These are phyloP conservation scores for Chenopodium suecicum DNA, from an alignment of 148 eudicot genomes.

Conservation along the genomic window DNA sequence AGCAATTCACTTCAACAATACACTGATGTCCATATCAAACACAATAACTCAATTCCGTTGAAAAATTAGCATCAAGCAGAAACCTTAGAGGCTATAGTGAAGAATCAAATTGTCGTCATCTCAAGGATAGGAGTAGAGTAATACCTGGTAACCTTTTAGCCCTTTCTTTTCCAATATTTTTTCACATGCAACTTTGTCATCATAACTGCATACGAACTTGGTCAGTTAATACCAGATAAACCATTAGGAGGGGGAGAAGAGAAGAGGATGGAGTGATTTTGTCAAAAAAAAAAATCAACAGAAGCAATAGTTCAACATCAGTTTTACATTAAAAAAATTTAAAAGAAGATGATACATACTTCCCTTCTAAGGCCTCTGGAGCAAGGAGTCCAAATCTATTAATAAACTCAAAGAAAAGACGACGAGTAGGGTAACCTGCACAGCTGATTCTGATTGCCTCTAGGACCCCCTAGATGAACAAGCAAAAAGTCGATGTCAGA, in stretches of 20 bases:
- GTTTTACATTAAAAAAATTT: not conserved
- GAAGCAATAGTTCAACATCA: not conserved
- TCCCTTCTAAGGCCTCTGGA: constrained; percentile 63
- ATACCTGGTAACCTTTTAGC: constrained; percentile 88
- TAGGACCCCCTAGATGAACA: constrained; percentile 73
- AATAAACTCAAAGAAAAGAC: constrained; percentile 89
- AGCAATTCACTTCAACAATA: not conserved
- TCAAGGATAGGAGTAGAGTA: constrained; percentile 17
- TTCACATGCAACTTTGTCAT: constrained; percentile 75
- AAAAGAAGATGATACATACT: constrained; percentile 42
- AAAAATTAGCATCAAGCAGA: not conserved
- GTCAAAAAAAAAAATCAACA: not conserved
- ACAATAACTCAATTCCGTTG: not conserved
- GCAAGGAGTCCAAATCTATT: constrained; percentile 97
- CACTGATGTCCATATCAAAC: constrained; percentile 1
- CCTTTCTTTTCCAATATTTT: constrained; percentile 85
- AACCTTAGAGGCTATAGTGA: not conserved
- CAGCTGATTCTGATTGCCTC: constrained; percentile 99
- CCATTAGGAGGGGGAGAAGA: constrained; percentile 6
- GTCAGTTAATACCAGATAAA: constrained; percentile 10
- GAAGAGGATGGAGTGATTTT: not conserved
- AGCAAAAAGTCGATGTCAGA: constrained; percentile 12
- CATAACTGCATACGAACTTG: constrained; percentile 53
- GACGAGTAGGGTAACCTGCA: constrained; percentile 99
- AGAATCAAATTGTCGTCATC: constrained; percentile 6